Evolutionary conservation across 2,329 filamentous ascomycete genomes (phyloP).

Genomic region (Penicillium italicum): DNA sequence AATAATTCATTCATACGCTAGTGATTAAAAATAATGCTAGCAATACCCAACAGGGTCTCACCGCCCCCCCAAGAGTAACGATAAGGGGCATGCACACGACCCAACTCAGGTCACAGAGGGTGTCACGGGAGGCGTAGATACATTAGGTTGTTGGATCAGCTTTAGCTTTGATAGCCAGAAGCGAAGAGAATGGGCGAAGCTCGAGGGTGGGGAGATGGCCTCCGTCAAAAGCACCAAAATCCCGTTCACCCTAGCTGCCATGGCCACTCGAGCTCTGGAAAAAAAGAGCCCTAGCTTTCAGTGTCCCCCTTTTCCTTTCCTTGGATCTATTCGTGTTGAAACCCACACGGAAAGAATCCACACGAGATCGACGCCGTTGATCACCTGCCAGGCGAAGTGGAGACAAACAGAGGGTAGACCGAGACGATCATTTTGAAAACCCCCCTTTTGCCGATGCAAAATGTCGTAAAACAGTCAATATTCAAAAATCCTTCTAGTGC

Average conservation of each 20-base stretch:
- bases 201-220: constrained; percentile 1
- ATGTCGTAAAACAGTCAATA: constrained; percentile 26
- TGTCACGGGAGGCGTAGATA: not conserved
- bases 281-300: not conserved
- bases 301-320: constrained; percentile 1
- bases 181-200: constrained; percentile 11
- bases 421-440: constrained; percentile 1
- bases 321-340: not conserved
- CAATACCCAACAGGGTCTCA: constrained; percentile 14
- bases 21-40: constrained; percentile 24
- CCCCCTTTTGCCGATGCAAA: constrained; percentile 32
- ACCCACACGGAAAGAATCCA: constrained; percentile 1
- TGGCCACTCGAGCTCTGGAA: constrained; percentile 2
- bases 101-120: not conserved
- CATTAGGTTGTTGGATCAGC: constrained; percentile 7
- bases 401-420: constrained; percentile 8
- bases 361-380: constrained; percentile 10
- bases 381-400: constrained; percentile 19
- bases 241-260: constrained; percentile 6
- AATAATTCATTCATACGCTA: constrained; percentile 24
- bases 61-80: constrained; percentile 1
- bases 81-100: constrained; percentile 1
- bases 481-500: constrained; percentile 31
- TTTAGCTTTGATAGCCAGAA: constrained; percentile 17
- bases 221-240: constrained; percentile 18